Base-by-base conservation (phyloP, 2,329 filamentous ascomycete species). In the Phoma sp. region DNA sequence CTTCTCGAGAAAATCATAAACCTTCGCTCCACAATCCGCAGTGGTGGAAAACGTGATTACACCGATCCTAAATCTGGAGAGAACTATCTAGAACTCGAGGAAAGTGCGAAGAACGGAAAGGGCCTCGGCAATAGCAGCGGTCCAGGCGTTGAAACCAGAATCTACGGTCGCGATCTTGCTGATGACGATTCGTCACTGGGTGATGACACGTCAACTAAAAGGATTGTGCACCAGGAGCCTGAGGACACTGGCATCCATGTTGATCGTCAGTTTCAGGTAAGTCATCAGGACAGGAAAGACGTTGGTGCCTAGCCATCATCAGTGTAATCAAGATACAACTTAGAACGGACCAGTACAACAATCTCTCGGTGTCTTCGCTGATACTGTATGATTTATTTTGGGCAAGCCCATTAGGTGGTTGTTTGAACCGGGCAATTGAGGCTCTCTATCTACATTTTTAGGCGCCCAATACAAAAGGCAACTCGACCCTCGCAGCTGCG, bases 1-100 rank as follows among this genome's bases (percentile, higher is more conserved):
- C 45, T 60, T 4, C 51, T 60, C 27, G 58, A 60, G 33, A 60
- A 53, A 14, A 13, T 58, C 1, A 27, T 60, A 22, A 36, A n/a
- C 14, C 30, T 60, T n/a, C 51, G 58, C 5, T 58, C 55, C 27
- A 60, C 55, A 2, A 27, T 50, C 14, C 18, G 40, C 18, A 47
- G 47, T 22, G 46, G 37, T 27, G 35, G 39, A 13, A 55, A 57
- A 39, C 46, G 52, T 32, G 52, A 29, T n/a, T 45, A 40, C 37
- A 44, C 48, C 10, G 44, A 57, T n/a, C 47, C 40, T 2, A 53
- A 52, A 18, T 38, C 42, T 10, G 39, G 40, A 23, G 57, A 59
- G 10, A 47, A 39, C 13, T 59, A 59, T 18, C 11, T 57, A 4
- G 57, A 59, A 33, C 53, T 59, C 24, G 46, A 47, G 13, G 51